A percentile compares a stretch with the other conserved stretches of the same genome.
Evolutionary conservation across 2,329 filamentous ascomycete species (phyloP).

Genomic region (Diaporthe sp.): DNA sequence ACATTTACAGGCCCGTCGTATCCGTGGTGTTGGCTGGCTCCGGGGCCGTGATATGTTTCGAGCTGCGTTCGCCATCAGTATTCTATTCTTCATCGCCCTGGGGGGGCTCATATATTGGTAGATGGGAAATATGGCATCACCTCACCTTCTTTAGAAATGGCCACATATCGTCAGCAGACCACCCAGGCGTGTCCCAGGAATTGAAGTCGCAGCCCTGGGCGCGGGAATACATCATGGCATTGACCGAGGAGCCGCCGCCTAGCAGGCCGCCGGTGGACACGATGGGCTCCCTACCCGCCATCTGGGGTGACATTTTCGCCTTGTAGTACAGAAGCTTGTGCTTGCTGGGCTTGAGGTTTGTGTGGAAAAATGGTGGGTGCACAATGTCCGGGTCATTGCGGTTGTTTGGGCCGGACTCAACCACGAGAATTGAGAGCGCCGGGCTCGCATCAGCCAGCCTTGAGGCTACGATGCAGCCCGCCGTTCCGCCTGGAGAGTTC

Average conservation of each 20-base stretch:
- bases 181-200: constrained; percentile 46
- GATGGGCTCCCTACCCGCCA: constrained; percentile 59
- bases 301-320: constrained; percentile 58
- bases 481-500: constrained; percentile 57
- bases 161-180: constrained; percentile 53
- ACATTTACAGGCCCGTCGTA: constrained; percentile 62
- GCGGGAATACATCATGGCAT: constrained; percentile 57
- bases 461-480: constrained; percentile 64
- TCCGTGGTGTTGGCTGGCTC: constrained; percentile 57
- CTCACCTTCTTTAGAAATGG: constrained; percentile 63
- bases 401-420: constrained; percentile 69
- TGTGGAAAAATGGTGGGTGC: constrained; percentile 63
- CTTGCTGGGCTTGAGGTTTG: constrained; percentile 61
- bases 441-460: constrained; percentile 65
- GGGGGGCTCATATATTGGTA: not conserved
- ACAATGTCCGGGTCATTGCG: constrained; percentile 63
- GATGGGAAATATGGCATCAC: not conserved
- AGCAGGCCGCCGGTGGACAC: constrained; percentile 58
- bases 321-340: constrained; percentile 63
- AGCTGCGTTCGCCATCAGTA: constrained; percentile 37
- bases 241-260: constrained; percentile 65
- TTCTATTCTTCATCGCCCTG: not conserved
- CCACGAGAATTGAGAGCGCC: constrained; percentile 64
- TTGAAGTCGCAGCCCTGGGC: constrained; percentile 50
- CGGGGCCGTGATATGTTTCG: constrained; percentile 45